phyloP scores from a whole-genome alignment of 306 rosid genomes.

The Vigna unguiculata region DNA sequence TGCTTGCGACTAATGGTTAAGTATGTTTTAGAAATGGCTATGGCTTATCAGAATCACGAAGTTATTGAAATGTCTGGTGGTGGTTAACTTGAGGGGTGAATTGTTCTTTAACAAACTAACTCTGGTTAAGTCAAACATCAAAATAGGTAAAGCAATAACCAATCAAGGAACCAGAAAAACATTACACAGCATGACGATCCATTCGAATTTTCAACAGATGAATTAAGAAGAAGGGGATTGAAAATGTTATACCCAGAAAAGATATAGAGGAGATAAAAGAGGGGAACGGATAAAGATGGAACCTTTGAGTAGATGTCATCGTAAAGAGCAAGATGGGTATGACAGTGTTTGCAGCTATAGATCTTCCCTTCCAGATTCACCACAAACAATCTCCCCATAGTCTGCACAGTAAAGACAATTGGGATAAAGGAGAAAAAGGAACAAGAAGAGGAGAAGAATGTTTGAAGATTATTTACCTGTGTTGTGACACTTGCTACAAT shows the following conservation, averaged over 20 bases:
- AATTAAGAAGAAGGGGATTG: slow-evolving; percentile 12
- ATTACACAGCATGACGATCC: not conserved
- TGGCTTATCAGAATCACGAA: not conserved
- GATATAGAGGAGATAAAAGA: slow-evolving; percentile 11
- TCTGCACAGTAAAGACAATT: slow-evolving; percentile 31
- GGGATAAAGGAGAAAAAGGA: not conserved
- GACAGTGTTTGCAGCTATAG: slow-evolving; percentile 86
- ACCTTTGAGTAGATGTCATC: slow-evolving; percentile 81
- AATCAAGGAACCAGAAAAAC: slow-evolving; percentile 4
- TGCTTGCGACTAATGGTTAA: not conserved
- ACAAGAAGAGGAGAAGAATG: slow-evolving; percentile 15
- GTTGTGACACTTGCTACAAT: slow-evolving; percentile 32
- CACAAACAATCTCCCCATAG: slow-evolving; percentile 81
- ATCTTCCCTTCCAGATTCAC: slow-evolving; percentile 77
- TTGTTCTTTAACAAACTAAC: not conserved
- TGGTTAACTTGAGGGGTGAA: too few relatives aligned
- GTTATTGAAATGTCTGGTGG: not conserved
- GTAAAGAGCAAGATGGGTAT: slow-evolving; percentile 75
- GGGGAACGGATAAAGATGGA: slow-evolving; percentile 32
- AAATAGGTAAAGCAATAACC: slow-evolving; percentile 1
- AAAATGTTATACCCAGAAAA: slow-evolving; percentile 11
- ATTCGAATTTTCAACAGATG: not conserved
- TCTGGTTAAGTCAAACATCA: slow-evolving; percentile 27
- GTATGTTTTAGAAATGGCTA: not conserved
- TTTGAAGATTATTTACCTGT: slow-evolving; percentile 54